A percentile compares a stretch with the other conserved stretches of the same genome.
Evolutionary conservation across 2,329 filamentous ascomycete genomes (phyloP).

Genomic region (Phialocephala subalpina): DNA sequence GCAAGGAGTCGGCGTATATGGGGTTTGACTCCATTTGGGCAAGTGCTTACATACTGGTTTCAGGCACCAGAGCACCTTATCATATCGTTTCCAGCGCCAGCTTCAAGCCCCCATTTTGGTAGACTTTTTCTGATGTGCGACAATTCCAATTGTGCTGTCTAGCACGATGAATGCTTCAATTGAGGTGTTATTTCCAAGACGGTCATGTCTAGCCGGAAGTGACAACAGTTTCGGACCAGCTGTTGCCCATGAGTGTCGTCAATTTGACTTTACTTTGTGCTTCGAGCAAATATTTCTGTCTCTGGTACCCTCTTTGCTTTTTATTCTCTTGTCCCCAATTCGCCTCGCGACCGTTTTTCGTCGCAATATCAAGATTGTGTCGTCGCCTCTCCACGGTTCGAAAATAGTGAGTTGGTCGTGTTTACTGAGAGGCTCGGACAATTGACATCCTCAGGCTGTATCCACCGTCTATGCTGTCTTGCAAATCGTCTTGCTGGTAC

Average conservation of each 20-base stretch:
- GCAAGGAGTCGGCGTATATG: too few relatives aligned
- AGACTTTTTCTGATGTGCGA: not conserved
- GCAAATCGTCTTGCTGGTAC: slow-evolving; percentile 34
- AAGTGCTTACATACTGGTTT: slow-evolving; percentile 2
- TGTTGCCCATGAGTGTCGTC: slow-evolving; percentile 1
- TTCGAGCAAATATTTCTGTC: slow-evolving; percentile 34
- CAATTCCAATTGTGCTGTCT: not conserved
- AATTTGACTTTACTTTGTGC: slow-evolving; percentile 33
- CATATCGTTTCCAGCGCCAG: too few relatives aligned
- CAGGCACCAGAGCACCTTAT: not conserved
- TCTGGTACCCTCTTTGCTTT: slow-evolving; percentile 28
- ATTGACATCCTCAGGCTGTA: not conserved
- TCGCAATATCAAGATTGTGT: not conserved
- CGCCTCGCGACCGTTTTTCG: slow-evolving; percentile 7
- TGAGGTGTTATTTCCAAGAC: not conserved
- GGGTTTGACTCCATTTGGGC: not conserved
- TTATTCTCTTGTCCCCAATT: slow-evolving; percentile 24
- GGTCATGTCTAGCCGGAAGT: slow-evolving; percentile 2
- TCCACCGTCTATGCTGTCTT: not conserved
- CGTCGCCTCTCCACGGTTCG: not conserved
- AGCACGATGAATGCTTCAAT: slow-evolving; percentile 4
- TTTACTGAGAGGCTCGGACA: not conserved
- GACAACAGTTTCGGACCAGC: slow-evolving; percentile 25
- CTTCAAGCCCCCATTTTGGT: too few relatives aligned
- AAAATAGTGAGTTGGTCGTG: not conserved